Evolutionary conservation across 2,329 filamentous ascomycete species (phyloP).

Genomic region (Nectriaceae sp.): DNA sequence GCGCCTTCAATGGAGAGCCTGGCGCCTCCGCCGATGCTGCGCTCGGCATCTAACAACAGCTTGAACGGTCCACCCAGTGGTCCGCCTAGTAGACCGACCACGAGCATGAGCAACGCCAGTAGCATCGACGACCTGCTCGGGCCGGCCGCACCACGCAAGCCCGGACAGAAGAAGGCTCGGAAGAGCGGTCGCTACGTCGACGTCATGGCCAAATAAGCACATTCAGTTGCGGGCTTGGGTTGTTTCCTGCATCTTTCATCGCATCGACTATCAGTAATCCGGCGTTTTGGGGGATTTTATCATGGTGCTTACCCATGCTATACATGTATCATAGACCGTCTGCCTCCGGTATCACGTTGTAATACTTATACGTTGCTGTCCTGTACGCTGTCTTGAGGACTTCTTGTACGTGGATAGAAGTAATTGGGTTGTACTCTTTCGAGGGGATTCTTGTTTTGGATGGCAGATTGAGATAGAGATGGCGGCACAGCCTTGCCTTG

Average conservation of each 20-base stretch:
- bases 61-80: conserved; percentile 42
- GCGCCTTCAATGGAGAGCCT: conserved; percentile 38
- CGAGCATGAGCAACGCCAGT: conserved; percentile 87
- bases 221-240: conserved; percentile 7
- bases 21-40: conserved; percentile 44
- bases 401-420: neutral
- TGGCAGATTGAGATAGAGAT: conserved; percentile 16
- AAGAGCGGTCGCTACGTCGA: conserved; percentile 91
- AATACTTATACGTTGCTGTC: neutral
- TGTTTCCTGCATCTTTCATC: conserved; percentile 10
- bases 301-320: neutral
- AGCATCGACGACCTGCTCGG: conserved; percentile 92
- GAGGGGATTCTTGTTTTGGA: conserved; percentile 18
- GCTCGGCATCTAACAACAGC: conserved; percentile 51
- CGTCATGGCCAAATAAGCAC: conserved; percentile 76
- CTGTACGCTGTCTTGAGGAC: neutral
- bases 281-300: conserved; percentile 15
- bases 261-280: conserved; percentile 7
- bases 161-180: conserved; percentile 67
- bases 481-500: neutral
- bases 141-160: conserved; percentile 69
- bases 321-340: neutral
- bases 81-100: conserved; percentile 71
- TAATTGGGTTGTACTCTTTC: neutral
- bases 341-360: neutral